Evolutionary conservation across 2,329 filamentous ascomycete genomes (phyloP), one percentile per base, ranked within the genome.

Genomic region (Colletotrichum godetiae): DNA sequence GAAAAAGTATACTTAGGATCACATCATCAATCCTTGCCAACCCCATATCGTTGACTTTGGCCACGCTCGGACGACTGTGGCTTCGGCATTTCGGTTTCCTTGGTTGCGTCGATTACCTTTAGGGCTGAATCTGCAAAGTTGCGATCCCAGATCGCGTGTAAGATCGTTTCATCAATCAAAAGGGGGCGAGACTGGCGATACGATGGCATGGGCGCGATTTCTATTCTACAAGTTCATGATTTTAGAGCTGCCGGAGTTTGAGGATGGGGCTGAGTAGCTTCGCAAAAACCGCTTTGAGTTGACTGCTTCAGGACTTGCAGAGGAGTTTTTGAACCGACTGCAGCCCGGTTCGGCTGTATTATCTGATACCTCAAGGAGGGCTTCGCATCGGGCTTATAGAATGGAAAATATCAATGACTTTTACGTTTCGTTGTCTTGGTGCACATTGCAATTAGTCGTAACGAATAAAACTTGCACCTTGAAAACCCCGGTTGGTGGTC

Each of bases 131-230:
- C 24, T 61, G 59, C 70, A 70, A 64, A 69, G 70, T 73, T 73
- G 70, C 66, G 66, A 67, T 65, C 31, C 5, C 13, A 29, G 66
- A 73, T 73, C 70, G 70, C 66, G 53, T 69, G 66, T 73, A 69
- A 49, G 5, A 72, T 69, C 53, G 52, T 33, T 24, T 63, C 19
- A 19, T 42, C 6, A 42, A 61, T 19, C 56, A 56, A 55, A 37
- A 24, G 27, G 6, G 15, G 24, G 10, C 53, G 22, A 31, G 46
- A 13, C 24, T 11, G 22, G 2, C 10, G 24, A 42, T 29, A 35
- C 33, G 55, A 42, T 11, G 19, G 11, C 27, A 12, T n/a, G 22
- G 22, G 31, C 22, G 57, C n/a, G n/a, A 11, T 27, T 22, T 49
- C 64, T 61, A 24, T 15, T 61, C 29, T 19, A 15, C 56, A 37